phyloP scores from a whole-genome alignment of 2,329 filamentous ascomycete genomes.

The Neopestalotiopsis sp. region DNA sequence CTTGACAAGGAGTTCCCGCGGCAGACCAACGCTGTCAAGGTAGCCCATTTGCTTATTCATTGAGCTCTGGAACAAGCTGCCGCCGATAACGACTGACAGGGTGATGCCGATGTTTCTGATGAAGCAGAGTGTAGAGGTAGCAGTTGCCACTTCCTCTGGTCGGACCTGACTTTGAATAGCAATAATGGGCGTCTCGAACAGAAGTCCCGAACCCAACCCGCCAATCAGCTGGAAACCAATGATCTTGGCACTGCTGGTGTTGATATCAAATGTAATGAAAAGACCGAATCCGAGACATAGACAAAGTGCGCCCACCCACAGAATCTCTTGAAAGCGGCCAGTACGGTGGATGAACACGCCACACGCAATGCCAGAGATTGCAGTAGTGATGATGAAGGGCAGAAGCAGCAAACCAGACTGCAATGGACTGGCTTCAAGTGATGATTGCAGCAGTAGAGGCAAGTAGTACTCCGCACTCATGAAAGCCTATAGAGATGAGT shows the following conservation, averaged over 20 bases:
- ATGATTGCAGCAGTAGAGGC: conserved; percentile 4
- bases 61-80: conserved; percentile 7
- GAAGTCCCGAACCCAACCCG: conserved; percentile 2
- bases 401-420: conserved; percentile 6
- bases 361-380: conserved; percentile 4
- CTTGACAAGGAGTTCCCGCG: neutral
- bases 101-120: conserved; percentile 11
- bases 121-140: conserved; percentile 7
- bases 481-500: neutral
- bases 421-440: neutral
- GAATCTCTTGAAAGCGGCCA: neutral
- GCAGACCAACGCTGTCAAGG: neutral
- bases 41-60: neutral
- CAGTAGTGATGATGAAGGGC: conserved; percentile 8
- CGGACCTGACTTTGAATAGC: conserved; percentile 13
- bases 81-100: conserved; percentile 11
- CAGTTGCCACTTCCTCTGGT: neutral
- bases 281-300: conserved; percentile 4
- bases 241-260: neutral
- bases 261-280: neutral
- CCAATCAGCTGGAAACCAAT: conserved; percentile 11
- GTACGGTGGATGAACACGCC: conserved; percentile 10
- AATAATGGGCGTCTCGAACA: conserved; percentile 14
- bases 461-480: conserved; percentile 15
- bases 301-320: conserved; percentile 2